These are phyloP conservation scores for Starmerella potacharoeniae DNA, from an alignment of 805 yeast genomes.

Conservation along the genomic window DNA sequence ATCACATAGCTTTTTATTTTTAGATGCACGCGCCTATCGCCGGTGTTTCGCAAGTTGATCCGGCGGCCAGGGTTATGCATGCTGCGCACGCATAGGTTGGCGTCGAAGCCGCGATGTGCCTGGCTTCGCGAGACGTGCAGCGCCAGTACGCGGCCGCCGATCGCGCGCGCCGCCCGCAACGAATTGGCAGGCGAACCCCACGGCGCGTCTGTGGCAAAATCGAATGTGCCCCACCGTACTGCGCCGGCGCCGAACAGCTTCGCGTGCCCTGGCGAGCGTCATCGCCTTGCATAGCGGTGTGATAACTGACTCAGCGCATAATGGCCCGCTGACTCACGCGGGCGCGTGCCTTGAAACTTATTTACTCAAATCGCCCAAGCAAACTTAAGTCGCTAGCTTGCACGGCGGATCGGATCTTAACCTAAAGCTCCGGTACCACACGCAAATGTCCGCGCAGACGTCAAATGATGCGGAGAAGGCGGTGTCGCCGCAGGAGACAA, in stretches of 20 bases:
- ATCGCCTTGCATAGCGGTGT: too few relatives aligned
- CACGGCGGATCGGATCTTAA: neutral
- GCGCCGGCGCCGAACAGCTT: too few relatives aligned
- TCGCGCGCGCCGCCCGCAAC: too few relatives aligned
- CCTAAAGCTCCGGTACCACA: neutral
- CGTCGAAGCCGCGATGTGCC: too few relatives aligned
- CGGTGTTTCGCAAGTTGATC: neutral
- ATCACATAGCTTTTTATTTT: neutral
- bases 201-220: too few relatives aligned
- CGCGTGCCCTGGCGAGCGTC: too few relatives aligned
- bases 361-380: neutral
- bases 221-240: too few relatives aligned
- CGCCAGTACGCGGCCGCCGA: too few relatives aligned
- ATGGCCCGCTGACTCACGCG: neutral
- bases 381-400: neutral
- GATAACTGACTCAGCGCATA: too few relatives aligned
- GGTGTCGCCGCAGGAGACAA: neutral
- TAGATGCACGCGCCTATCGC: neutral
- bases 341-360: neutral
- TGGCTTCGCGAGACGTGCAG: too few relatives aligned
- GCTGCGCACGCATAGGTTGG: neutral
- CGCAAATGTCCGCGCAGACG: neutral
- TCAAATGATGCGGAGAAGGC: slow-evolving; percentile 3
- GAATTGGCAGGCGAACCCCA: too few relatives aligned
- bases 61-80: slow-evolving; percentile 1